Base-by-base conservation (phyloP, 2,329 filamentous ascomycete genomes). In the Penicillium sp. region DNA sequence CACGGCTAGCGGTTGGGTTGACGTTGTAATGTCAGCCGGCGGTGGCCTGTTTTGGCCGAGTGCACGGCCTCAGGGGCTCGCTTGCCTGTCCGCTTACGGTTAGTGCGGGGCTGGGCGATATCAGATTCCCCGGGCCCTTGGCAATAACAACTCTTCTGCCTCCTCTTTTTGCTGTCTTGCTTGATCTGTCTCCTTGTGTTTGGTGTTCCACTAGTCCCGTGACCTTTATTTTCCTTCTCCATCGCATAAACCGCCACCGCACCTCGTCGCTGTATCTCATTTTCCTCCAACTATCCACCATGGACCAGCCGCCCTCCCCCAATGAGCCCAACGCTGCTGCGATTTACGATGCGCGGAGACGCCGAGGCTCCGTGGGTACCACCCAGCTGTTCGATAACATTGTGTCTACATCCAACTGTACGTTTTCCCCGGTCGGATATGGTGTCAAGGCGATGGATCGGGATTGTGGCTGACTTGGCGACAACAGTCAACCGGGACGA, bases 351-450 rank as follows among this genome's bases (percentile, higher is more conserved):
- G 74, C 73, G 57, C 68, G 76, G 56, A 70, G 76, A 60, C 72
- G 77, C 57, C 71, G 75, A 56, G 73, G 68, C 50, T 74, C 74
- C 43, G 70, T 72, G 64, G 80, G 82, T 60, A 83, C 82, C 64
- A 82, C 82, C 16, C 81, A 85, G 66, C 88, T 97, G 74, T 83
- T 97, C 76, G 93, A 97, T 78, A 94, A 89, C 78, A 97, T 99
- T 70, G 92, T 97, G 74, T 90, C 95, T 72, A 91, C 89, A 68
- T 94, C 92, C 67, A 99, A 99, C 81, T 99, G 93, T 97, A 80
- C 64, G 85, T 76, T 62, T 38, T 22, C 16, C 35, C 31, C 35
- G 18, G 35, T 55, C 40, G 34, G 37, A 48, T 46, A 24, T 24
- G 34, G 34, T 38, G n/a, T 24, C 2, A 39, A 34, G 18, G 16